Base-by-base conservation (phyloP, 345 rosid genomes). In the Geranium brycei region DNA sequence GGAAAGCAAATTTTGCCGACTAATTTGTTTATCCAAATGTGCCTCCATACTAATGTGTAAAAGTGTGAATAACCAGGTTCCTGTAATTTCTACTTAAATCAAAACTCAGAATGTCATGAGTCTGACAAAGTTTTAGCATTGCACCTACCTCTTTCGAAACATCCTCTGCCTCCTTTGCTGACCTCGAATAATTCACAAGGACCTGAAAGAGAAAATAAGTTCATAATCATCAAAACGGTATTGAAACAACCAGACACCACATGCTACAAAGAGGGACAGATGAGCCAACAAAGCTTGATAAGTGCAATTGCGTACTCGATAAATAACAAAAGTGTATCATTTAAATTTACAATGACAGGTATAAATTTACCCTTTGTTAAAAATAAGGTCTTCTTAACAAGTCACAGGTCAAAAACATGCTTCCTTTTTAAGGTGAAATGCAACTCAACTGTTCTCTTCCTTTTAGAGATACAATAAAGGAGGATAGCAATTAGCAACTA, bases 131-230 rank as follows among this genome's bases (percentile, higher is more conserved):
- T 47, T 47, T 8, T 8, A 0, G 11, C 13, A 2, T 47, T 47
- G 53, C 53, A 47, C 14, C 53, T 60, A 89, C 93, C 93, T 87
- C 83, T 72, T 82, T 82, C 64, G 82, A 78, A 72, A 89, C 93
- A 68, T 87, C 96, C 66, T 89, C 93, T 4, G 96, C 93, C 66
- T 89, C 93, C 75, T 85, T 83, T 60, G 91, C 78, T 41, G 96
- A 89, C 74, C 86, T 79, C 62, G 93, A 91, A 73, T 89, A 89
- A 69, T 87, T 89, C 67, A 87, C 91, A 76, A 89, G 67, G 62
- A 89, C 96, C 96, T 89, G 83, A 76, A 58, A 62, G 51, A 10
- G 59, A 8, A 47, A 47, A 47, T 6, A 47, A 47, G 53, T 10
- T 47, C 53, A 47, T 1, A 47, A 47, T 47, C 53, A 8, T 47